These are phyloP conservation scores for Clavariopsis aquatica DNA, from an alignment of 495 filamentous ascomycete genomes.

Conservation along the genomic window DNA sequence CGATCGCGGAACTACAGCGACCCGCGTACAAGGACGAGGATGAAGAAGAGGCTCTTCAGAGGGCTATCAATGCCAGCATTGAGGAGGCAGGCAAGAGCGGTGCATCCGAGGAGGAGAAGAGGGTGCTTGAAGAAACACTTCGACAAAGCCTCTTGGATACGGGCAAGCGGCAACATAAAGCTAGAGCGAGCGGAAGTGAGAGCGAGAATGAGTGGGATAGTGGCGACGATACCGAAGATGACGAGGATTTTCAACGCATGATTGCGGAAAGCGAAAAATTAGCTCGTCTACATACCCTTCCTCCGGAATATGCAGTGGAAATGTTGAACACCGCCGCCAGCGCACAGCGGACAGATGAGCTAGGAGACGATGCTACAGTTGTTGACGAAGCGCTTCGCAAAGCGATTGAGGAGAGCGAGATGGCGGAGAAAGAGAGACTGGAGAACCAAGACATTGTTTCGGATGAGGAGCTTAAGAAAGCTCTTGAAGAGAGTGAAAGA, in stretches of 20 bases:
- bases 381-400: conserved; percentile 15
- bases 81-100: conserved; percentile 33
- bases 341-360: conserved; percentile 9
- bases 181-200: not conserved
- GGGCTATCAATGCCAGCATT: conserved; percentile 42
- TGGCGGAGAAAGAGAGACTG: conserved; percentile 2
- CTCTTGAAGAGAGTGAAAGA: conserved; percentile 52
- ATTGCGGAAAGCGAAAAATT: conserved; percentile 42
- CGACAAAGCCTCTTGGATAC: conserved; percentile 56
- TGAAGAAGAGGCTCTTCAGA: conserved; percentile 41
- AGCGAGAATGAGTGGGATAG: conserved; percentile 41
- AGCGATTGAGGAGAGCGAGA: conserved; percentile 40
- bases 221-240: conserved; percentile 44
- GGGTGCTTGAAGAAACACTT: conserved; percentile 61
- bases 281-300: conserved; percentile 31
- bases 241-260: conserved; percentile 48
- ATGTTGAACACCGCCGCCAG: conserved; percentile 4
- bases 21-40: conserved; percentile 38
- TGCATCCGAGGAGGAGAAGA: conserved; percentile 52
- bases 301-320: conserved; percentile 1
- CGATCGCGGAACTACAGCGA: conserved; percentile 59
- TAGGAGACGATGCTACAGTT: conserved; percentile 17
- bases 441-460: conserved; percentile 28
- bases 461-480: conserved; percentile 46
- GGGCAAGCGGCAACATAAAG: conserved; percentile 17